Evolutionary conservation across 1,139 yeast species (phyloP), one percentile per base, ranked within the genome.

Genomic region (Sugiyamaella pinicola): DNA sequence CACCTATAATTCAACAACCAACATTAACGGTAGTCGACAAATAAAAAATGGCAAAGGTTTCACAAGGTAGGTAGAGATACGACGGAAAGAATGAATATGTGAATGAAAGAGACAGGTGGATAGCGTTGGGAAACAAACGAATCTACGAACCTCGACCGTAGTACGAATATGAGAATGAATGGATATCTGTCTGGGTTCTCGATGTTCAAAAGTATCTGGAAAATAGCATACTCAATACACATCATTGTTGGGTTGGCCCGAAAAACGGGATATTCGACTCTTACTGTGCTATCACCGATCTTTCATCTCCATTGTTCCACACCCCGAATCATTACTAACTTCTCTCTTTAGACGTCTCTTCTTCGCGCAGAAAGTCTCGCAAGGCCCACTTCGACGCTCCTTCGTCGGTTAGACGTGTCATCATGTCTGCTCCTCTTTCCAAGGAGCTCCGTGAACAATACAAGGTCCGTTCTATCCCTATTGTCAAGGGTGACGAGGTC

Each of bases 341-440:
- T n/a, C n/a, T n/a, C n/a, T 22, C 13, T 12, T 41, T 31, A 35
- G 42, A 52, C 96, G 98, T 93, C 80, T 90, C 99, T 74, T 86
- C 96, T 78, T 93, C 97, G 76, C 95, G 99, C 84, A 87, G 96
- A 79, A 93, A 93, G 87, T 83, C 98, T 79, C 91, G 99, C 88
- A 93, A 93, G 91, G 99, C 99, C 78, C 87, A 95, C 88, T 95
- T 95, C 91, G 81, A 82, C 72, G 95, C 99, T 68, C 95, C 99
- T 72, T 93, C 99, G 67, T 87, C 93, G 68, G 90, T 81, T 74
- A 90, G 98, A 83, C 90, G 99, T 82, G 81, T 79, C 69, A 81
- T 95, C 78, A 82, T 95, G 85, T 87, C 97, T 72, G 99, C 99
- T 77, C 97, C 99, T 73, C 86, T 95, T 74, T 93, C 99, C 71